Evolutionary conservation across 2,329 filamentous ascomycete species (phyloP).

Genomic region (Thielaviopsis populi): DNA sequence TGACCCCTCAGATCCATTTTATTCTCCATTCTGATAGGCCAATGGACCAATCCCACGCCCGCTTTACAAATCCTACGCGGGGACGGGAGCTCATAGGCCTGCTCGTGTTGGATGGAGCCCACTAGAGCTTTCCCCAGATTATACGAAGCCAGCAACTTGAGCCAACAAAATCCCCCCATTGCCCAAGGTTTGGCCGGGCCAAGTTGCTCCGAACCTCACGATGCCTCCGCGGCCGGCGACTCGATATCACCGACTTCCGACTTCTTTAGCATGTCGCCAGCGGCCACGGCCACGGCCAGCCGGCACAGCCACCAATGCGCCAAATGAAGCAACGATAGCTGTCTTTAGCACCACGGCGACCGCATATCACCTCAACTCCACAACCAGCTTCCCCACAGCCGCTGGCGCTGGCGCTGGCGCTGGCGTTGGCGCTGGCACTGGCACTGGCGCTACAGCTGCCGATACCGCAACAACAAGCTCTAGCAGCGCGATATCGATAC

Average conservation of each 20-base stretch:
- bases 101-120: not conserved
- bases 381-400: not conserved
- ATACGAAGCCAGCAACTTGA: not conserved
- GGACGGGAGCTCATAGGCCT: not conserved
- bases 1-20: not conserved
- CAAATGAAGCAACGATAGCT: not conserved
- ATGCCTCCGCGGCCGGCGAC: conserved; percentile 11
- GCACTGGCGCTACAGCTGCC: not conserved
- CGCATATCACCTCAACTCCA: not conserved
- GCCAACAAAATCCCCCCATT: not conserved
- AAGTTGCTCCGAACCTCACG: not conserved
- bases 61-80: not conserved
- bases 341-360: not conserved
- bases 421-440: not conserved
- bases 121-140: not conserved
- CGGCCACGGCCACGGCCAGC: not conserved
- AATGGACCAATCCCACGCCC: not conserved
- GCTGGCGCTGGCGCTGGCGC: not conserved
- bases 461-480: too few species aligned
- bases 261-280: not conserved
- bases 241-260: not conserved
- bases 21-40: not conserved
- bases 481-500: not conserved
- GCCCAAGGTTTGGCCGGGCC: not conserved
- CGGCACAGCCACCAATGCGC: not conserved